A percentile compares a stretch with the other conserved stretches of the same genome.
Conservation (phyloP, 208 protist genomes). For the Leishmania martiniquensis region DNA sequence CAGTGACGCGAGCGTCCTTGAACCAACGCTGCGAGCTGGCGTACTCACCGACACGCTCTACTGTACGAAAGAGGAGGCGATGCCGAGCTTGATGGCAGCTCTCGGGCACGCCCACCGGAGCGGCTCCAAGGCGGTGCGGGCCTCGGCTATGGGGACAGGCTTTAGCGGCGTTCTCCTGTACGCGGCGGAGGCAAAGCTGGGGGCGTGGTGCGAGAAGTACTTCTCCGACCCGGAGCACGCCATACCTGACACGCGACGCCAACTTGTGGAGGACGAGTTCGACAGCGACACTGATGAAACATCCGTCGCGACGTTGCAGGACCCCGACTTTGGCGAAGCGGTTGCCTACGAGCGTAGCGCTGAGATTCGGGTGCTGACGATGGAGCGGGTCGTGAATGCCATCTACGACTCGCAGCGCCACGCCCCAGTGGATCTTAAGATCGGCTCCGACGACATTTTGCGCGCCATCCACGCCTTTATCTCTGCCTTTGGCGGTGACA, state of each 20-base stretch:
- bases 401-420: conserved; percentile 85
- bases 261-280: conserved; percentile 43
- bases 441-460: conserved; percentile 68
- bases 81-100: conserved; percentile 18
- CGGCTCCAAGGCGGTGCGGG: conserved; percentile 4
- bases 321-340: conserved; percentile 66
- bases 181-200: conserved; percentile 41
- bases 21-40: conserved; percentile 32
- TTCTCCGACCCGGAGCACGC: conserved; percentile 39
- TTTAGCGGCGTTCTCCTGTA: conserved; percentile 31
- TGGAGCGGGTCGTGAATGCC: conserved; percentile 77
- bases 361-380: conserved; percentile 70
- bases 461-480: conserved; percentile 62
- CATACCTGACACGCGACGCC: conserved; percentile 12
- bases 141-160: background rate
- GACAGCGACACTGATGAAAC: conserved; percentile 51
- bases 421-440: conserved; percentile 66
- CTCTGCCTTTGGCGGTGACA: conserved; percentile 45
- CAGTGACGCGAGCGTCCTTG: conserved; percentile 12
- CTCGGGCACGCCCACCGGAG: conserved; percentile 20
- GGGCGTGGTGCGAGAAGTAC: conserved; percentile 54
- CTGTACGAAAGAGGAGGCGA: conserved; percentile 28
- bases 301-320: conserved; percentile 20
- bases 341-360: conserved; percentile 82
- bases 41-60: conserved; percentile 47